Evolutionary conservation across 768 basidiomycete species (phyloP), one percentile per base, ranked within the genome.

Genomic region (Dentipellis sp.): DNA sequence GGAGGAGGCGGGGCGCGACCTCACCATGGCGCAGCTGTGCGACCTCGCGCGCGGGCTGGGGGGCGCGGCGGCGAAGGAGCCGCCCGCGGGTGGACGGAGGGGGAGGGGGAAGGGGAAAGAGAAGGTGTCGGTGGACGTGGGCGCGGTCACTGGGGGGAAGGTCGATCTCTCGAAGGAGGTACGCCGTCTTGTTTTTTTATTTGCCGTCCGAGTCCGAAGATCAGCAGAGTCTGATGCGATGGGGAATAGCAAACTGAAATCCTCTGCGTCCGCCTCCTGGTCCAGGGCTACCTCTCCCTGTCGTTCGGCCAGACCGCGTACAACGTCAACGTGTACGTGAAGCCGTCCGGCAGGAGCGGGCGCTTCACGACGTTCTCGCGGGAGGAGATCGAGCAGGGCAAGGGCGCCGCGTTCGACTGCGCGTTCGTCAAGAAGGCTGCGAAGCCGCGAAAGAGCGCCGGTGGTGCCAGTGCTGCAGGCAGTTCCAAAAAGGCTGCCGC

Each of bases 21-120:
- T 87, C 37, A 94, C 94, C 0, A 68, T 94, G 21, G 74, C 72
- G 1, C 78, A 77, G 59, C 67, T 94, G n/a, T 78, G 75, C 10
- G 79, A 40, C 6, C 81, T 39, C 68, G 94, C 22, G 86, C 80
- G 16, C 73, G 91, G 54, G 87, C 29, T 29, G 29, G 29, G 29
- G 3, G 29, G 29, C 29, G 29, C 29, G 3, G 3, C 29, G 29
- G 29, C 3, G 3, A 29, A 29, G 29, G 29, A 29, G 29, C 29
- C 29, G 6, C 29, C 29, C 6, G 29, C 29, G 3, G 29, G 29
- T 3, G 29, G 29, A 29, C 29, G 29, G 29, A 29, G 29, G 29
- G 29, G 29, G 6, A 29, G 29, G 29, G 29, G 29, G 6, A 29
- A 29, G 6, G 29, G 29, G 29, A 29, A 29, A 29, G 90, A 0